Evolutionary conservation across 345 rosid species (phyloP).

Genomic region (Draba incana): DNA sequence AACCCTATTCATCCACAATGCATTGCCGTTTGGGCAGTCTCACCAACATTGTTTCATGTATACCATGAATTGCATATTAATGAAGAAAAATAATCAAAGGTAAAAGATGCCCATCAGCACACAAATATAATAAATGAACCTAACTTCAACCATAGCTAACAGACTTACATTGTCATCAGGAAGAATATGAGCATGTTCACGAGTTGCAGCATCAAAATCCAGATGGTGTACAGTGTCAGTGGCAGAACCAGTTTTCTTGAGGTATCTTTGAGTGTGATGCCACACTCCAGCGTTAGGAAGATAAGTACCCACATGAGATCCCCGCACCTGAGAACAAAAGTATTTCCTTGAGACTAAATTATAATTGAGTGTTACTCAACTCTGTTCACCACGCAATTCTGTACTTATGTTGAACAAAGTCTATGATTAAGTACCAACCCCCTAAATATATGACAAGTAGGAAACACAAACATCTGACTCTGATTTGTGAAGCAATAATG

Average conservation of each 20-base stretch:
- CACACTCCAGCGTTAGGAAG: conserved; percentile 95
- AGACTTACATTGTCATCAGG: conserved; percentile 80
- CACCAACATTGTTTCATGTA: conserved; percentile 14
- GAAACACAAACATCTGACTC: conserved; percentile 23
- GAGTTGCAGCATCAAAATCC: conserved; percentile 99
- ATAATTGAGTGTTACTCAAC: background rate
- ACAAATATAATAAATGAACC: conserved; percentile 13
- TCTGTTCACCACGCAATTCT: conserved; percentile 15
- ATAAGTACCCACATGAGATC: conserved; percentile 94
- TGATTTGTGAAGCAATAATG: conserved; percentile 12
- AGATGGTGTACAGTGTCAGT: conserved; percentile 76
- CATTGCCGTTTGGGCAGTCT: conserved; percentile 24
- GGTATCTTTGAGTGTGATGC: conserved; percentile 88
- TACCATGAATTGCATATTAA: conserved; percentile 13
- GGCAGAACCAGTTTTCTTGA: conserved; percentile 62
- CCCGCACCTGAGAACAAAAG: conserved; percentile 65
- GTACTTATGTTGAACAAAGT: conserved; percentile 7
- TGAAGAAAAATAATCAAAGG: conserved; percentile 3
- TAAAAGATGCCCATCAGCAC: conserved; percentile 21
- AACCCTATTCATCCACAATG: conserved; percentile 8
- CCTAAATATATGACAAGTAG: conserved; percentile 23
- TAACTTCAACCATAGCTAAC: conserved; percentile 20
- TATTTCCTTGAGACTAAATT: conserved; percentile 18
- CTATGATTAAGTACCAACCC: conserved; percentile 22
- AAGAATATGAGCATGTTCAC: conserved; percentile 80